These are phyloP conservation scores for Usnea hakonensis DNA, from an alignment of 495 filamentous ascomycete species.

Conservation along the genomic window DNA sequence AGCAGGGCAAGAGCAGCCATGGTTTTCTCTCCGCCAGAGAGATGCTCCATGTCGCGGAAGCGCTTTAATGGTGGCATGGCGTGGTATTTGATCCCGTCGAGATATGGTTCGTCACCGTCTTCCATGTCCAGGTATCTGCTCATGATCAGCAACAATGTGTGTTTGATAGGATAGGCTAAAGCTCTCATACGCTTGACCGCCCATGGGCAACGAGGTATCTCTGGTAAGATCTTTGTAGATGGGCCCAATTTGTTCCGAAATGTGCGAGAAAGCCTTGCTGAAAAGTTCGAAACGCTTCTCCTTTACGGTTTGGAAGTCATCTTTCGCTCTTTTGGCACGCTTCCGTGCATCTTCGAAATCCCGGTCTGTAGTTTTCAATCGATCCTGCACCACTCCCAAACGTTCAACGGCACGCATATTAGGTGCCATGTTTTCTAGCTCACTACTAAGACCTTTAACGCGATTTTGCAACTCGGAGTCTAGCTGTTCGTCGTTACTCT, in stretches of 20 bases:
- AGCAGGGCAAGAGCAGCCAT: conserved; percentile 94
- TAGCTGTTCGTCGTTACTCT: conserved; percentile 61
- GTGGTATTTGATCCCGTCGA: conserved; percentile 92
- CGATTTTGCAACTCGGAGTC: conserved; percentile 76
- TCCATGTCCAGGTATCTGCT: conserved; percentile 78
- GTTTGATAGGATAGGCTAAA: not conserved
- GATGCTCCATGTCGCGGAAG: conserved; percentile 98
- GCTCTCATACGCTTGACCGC: conserved; percentile 65
- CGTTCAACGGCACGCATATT: conserved; percentile 94
- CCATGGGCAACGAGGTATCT: conserved; percentile 73
- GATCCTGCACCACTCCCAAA: conserved; percentile 74
- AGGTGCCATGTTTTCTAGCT: conserved; percentile 87
- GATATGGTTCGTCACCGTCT: conserved; percentile 83
- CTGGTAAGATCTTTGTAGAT: conserved; percentile 94
- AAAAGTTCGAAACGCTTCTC: conserved; percentile 81
- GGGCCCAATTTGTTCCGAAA: conserved; percentile 83
- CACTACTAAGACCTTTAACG: conserved; percentile 61
- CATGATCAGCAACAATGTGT: not conserved
- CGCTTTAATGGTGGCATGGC: conserved; percentile 98
- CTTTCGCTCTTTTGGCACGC: conserved; percentile 63
- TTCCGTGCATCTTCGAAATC: conserved; percentile 80
- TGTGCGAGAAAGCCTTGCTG: conserved; percentile 89
- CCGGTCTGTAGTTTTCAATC: conserved; percentile 76
- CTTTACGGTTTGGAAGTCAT: conserved; percentile 74
- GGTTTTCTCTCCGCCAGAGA: conserved; percentile 96